These are phyloP conservation scores for Sphaerostilbella broomeana DNA, from an alignment of 2,329 filamentous ascomycete species.

Conservation along the genomic window DNA sequence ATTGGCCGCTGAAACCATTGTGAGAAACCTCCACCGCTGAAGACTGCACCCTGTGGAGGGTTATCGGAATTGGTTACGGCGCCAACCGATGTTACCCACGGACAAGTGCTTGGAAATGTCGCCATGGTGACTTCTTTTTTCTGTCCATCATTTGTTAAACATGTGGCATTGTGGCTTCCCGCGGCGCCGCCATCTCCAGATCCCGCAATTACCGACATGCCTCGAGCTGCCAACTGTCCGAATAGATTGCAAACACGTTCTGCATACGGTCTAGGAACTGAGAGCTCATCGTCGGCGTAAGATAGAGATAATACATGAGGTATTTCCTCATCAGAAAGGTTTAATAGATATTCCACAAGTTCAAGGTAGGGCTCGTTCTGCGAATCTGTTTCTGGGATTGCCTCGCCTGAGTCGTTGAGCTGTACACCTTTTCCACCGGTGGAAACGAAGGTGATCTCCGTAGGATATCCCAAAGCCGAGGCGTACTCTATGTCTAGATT, in stretches of 20 bases:
- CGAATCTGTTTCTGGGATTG: slow-evolving; percentile 22
- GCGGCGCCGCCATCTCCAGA: slow-evolving; percentile 44
- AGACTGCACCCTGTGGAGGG: slow-evolving; percentile 21
- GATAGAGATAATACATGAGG: slow-evolving; percentile 53
- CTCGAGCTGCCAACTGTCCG: slow-evolving; percentile 45
- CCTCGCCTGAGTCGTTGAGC: slow-evolving; percentile 8
- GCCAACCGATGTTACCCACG: slow-evolving; percentile 46
- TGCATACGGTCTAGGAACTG: slow-evolving; percentile 46
- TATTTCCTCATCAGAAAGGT: slow-evolving; percentile 35
- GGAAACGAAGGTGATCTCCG: slow-evolving; percentile 27
- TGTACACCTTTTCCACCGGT: neutral
- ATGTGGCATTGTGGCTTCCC: slow-evolving; percentile 26
- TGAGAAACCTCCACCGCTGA: slow-evolving; percentile 36
- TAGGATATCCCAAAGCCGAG: slow-evolving; percentile 38
- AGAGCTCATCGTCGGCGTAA: slow-evolving; percentile 52
- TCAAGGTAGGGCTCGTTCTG: slow-evolving; percentile 53
- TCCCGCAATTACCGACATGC: slow-evolving; percentile 43
- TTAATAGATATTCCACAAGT: slow-evolving; percentile 44
- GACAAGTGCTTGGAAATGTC: slow-evolving; percentile 31
- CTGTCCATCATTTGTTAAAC: slow-evolving; percentile 13
- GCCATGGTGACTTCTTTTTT: slow-evolving; percentile 43
- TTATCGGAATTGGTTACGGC: slow-evolving; percentile 31
- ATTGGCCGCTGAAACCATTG: slow-evolving; percentile 38
- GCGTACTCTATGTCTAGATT: slow-evolving; percentile 43
- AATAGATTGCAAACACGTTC: slow-evolving; percentile 46